Conservation (phyloP, 805 yeast genomes). For the Tanozyma kutaoensis region DNA sequence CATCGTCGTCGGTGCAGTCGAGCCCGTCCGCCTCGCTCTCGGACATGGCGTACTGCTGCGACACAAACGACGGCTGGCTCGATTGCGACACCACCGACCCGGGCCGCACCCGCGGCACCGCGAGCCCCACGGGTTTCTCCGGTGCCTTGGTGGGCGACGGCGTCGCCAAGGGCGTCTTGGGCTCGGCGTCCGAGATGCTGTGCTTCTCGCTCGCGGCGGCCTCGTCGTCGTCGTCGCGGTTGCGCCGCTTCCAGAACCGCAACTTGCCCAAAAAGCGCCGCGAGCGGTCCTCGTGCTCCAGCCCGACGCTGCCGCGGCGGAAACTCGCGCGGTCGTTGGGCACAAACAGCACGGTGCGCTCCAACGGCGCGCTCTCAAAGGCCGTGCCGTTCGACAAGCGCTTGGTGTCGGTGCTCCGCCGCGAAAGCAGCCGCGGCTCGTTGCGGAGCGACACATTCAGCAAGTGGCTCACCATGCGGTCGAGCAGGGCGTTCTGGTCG, state of each 20-base stretch:
- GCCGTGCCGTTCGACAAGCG: slow-evolving; percentile 1
- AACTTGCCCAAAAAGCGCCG: slow-evolving; percentile 16
- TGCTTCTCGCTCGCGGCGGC: slow-evolving; percentile 1
- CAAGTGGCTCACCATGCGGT: neutral
- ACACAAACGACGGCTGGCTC: slow-evolving; percentile 25
- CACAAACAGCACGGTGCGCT: slow-evolving; percentile 11
- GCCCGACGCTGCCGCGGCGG: slow-evolving; percentile 9
- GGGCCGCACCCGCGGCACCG: slow-evolving; percentile 15
- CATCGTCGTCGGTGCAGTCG: slow-evolving; percentile 26
- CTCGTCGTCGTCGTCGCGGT: slow-evolving; percentile 4
- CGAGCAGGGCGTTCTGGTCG: slow-evolving; percentile 9
- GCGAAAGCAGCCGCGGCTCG: too few relatives aligned
- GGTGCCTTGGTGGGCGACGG: slow-evolving; percentile 1
- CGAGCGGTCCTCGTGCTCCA: too few relatives aligned
- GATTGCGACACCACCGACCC: slow-evolving; percentile 26
- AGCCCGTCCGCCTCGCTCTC: slow-evolving; percentile 27
- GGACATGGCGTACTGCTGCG: slow-evolving; percentile 28
- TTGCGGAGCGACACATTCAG: neutral
- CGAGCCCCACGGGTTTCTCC: slow-evolving; percentile 1
- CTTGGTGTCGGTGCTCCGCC: neutral
- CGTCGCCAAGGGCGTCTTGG: slow-evolving; percentile 1
- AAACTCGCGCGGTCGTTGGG: slow-evolving; percentile 7
- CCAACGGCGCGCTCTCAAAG: neutral
- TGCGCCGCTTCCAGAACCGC: slow-evolving; percentile 25
- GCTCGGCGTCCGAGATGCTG: neutral